Conservation (phyloP, 2,329 filamentous ascomycete genomes). For the Penicillium brasilianum region DNA sequence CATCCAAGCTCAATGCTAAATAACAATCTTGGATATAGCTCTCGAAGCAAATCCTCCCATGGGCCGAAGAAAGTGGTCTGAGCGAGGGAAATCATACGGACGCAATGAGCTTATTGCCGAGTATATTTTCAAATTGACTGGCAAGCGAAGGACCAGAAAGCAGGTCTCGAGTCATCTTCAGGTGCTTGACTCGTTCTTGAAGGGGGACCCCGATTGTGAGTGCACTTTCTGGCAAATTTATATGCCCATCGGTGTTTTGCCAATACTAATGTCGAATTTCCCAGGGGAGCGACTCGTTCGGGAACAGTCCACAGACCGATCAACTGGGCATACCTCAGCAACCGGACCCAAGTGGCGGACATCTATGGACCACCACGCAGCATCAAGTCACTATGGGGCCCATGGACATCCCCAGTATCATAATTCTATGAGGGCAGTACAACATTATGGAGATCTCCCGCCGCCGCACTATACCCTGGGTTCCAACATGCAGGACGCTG, state of each 20-base stretch:
- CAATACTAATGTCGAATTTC: slow-evolving; percentile 5
- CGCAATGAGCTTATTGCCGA: slow-evolving; percentile 67
- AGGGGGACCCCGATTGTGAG: slow-evolving; percentile 59
- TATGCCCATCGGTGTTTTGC: not conserved
- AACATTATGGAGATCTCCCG: slow-evolving; percentile 42
- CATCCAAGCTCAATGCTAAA: slow-evolving; percentile 16
- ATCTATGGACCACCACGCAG: slow-evolving; percentile 39
- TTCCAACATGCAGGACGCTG: slow-evolving; percentile 40
- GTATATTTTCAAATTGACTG: slow-evolving; percentile 61
- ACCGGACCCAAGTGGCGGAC: slow-evolving; percentile 40
- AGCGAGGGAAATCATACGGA: slow-evolving; percentile 60
- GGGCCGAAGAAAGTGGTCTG: slow-evolving; percentile 60
- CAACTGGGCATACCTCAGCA: slow-evolving; percentile 40
- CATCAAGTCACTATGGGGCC: slow-evolving; percentile 37
- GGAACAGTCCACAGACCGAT: slow-evolving; percentile 41
- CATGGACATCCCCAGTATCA: slow-evolving; percentile 37
- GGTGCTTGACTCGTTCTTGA: slow-evolving; percentile 63
- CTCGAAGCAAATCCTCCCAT: slow-evolving; percentile 62
- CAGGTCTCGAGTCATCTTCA: slow-evolving; percentile 69
- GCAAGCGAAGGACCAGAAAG: slow-evolving; percentile 59
- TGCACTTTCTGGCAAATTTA: slow-evolving; percentile 8
- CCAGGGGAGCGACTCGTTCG: slow-evolving; percentile 48
- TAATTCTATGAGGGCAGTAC: slow-evolving; percentile 39
- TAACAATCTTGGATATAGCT: slow-evolving; percentile 40
- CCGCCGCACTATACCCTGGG: slow-evolving; percentile 42